These are phyloP conservation scores for Saturnispora dispora DNA, from an alignment of 805 yeast genomes.

Conservation along the genomic window DNA sequence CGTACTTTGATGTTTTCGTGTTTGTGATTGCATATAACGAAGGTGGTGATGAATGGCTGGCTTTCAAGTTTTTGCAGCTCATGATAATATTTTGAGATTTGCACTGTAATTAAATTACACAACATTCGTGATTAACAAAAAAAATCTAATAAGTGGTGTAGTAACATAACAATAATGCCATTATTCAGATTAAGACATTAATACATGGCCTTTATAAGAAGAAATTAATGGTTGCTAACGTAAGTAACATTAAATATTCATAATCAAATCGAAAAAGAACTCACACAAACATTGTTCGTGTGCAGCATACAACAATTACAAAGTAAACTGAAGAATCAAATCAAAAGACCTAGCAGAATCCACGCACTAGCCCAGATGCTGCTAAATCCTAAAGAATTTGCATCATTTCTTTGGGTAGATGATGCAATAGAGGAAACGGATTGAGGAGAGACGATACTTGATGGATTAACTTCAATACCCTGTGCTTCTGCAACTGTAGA, in stretches of 20 bases:
- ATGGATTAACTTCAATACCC: neutral
- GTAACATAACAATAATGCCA: no score
- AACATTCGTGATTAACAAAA: no score
- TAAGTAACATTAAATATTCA: no score
- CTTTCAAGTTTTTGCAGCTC: neutral
- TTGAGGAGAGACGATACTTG: slow-evolving; percentile 6
- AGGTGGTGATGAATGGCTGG: neutral
- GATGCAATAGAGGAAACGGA: neutral
- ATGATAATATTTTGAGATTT: neutral
- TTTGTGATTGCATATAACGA: neutral
- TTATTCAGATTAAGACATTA: no score
- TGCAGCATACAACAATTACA: neutral
- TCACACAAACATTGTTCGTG: no score
- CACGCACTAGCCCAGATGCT: neutral
- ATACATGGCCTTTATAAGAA: no score
- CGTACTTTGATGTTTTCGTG: neutral
- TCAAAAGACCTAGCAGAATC: slow-evolving; percentile 1
- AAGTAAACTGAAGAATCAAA: neutral
- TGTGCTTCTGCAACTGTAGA: slow-evolving; percentile 4
- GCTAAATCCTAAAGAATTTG: neutral
- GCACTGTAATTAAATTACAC: neutral
- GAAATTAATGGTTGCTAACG: no score
- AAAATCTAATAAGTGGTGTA: no score
- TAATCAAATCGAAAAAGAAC: neutral
- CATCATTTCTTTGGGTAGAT: slow-evolving; percentile 4